Conservation (phyloP, 768 basidiomycete species). For the Leccinum truebloodii region DNA sequence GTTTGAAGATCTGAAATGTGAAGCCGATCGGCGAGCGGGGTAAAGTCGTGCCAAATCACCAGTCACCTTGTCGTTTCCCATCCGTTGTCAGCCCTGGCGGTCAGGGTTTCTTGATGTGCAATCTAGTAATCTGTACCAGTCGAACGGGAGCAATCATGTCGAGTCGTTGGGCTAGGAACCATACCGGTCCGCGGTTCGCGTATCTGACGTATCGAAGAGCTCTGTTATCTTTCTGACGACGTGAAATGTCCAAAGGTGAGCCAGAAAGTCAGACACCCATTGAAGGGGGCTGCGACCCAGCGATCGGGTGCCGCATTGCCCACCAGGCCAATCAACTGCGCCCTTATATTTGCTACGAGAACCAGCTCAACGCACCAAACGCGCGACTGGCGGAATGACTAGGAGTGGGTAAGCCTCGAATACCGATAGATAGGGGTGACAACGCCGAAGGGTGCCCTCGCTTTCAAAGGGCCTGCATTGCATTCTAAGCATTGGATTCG, state of each 20-base stretch:
- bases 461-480: not conserved
- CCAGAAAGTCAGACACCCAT: not conserved
- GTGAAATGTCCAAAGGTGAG: not conserved
- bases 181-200: not conserved
- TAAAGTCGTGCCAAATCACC: not conserved
- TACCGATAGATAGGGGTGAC: not conserved
- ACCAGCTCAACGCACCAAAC: not conserved
- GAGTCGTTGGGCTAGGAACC: not conserved
- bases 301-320: constrained; percentile 1
- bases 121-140: not conserved
- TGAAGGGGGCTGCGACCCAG: constrained; percentile 1
- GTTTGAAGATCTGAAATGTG: not conserved
- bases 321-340: not conserved
- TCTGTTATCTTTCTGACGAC: constrained; percentile 1
- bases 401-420: not conserved
- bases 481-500: constrained; percentile 3
- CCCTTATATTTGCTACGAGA: constrained; percentile 1
- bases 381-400: not conserved
- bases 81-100: not conserved
- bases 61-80: not conserved
- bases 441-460: not conserved
- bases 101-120: not conserved
- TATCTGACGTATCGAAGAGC: not conserved
- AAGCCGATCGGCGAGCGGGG: not conserved
- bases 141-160: not conserved